A percentile compares a stretch with the other conserved stretches of the same genome.
Conservation (phyloP, 352 stramenopile genomes). For the Globisporangium paroecandrum region DNA sequence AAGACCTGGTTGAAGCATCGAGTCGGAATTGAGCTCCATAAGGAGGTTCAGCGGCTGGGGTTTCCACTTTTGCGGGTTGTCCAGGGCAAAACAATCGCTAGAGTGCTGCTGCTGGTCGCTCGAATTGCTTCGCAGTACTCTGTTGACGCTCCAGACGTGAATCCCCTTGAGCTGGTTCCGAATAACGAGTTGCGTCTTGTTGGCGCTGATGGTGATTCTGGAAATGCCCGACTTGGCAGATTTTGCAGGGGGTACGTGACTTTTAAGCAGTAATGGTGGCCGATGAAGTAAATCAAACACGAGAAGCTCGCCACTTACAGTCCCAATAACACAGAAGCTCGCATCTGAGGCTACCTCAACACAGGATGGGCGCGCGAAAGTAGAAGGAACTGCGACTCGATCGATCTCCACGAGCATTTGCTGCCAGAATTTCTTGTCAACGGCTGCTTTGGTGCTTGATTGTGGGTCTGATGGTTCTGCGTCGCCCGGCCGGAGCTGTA, state of each 20-base stretch:
- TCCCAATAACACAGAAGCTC: conserved; percentile 31
- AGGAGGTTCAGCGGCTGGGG: conserved; percentile 27
- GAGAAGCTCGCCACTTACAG: conserved; percentile 28
- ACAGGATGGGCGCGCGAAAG: conserved; percentile 26
- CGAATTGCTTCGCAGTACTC: conserved; percentile 10
- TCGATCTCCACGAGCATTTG: conserved; percentile 25
- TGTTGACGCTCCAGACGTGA: conserved; percentile 28
- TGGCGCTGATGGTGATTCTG: conserved; percentile 23
- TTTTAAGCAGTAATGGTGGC: conserved; percentile 22
- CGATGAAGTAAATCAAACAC: conserved; percentile 28
- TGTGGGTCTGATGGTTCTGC: not conserved
- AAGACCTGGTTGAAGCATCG: conserved; percentile 22
- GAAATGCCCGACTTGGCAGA: conserved; percentile 24
- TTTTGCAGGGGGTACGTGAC: conserved; percentile 24
- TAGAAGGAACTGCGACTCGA: conserved; percentile 17
- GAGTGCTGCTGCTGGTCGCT: conserved; percentile 24
- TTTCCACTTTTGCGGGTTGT: conserved; percentile 31
- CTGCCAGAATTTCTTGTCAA: conserved; percentile 32
- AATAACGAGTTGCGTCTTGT: conserved; percentile 16
- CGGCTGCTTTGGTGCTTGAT: not conserved
- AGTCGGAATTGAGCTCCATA: conserved; percentile 19
- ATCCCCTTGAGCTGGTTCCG: conserved; percentile 26
- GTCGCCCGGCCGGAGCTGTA: not conserved
- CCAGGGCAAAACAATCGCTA: conserved; percentile 33
- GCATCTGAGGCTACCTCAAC: conserved; percentile 27